Evolutionary conservation across 345 rosid species (phyloP), one percentile per base, ranked within the genome.

Genomic region (Acer negundo): DNA sequence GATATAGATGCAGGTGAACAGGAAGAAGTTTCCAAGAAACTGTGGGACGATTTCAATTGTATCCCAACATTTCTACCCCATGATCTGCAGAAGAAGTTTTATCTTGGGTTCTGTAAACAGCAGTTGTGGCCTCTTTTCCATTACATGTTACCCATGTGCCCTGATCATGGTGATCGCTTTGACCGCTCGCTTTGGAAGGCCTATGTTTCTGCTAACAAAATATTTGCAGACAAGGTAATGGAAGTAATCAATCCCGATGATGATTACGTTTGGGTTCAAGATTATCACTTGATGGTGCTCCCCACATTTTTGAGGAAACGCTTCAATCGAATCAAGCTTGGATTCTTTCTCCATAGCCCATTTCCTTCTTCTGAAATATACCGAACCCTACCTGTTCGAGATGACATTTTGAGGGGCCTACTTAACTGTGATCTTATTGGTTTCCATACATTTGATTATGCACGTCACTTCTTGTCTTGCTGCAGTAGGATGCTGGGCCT

Each of bases 401-500:
- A 87, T 82, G 92, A 90, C 20, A 79, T 92, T 72, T 67, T 92
- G 74, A 88, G 87, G 80, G 94, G 93, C 40, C 75, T 92, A 79
- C 81, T 92, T 72, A 92, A 92, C n/a, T 87, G 93, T 65, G 97
- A 92, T 81, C 87, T 90, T 67, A 80, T 90, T 74, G 97, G 97
- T 31, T 92, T 92, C 82, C 97, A 92, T 23, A 92, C 97, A 9
- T 92, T 92, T 86, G 94, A 92, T 72, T 92, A 90, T 78, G 93
- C 94, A 0, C 89, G 94, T 19, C 97, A 92, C 81, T 92, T 92
- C 73, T 80, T 92, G 71, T 92, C 94, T 0, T 92, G 94, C 81
- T 92, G 94, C 83, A 89, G 94, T 79, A 85, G 97, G 80, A 92
- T 92, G 97, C 89, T 92, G 77, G 97, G 97, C 47, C 87, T 92